These are phyloP conservation scores for Lagerstroemia speciosa DNA, from an alignment of 345 rosid genomes.

Conservation along the genomic window DNA sequence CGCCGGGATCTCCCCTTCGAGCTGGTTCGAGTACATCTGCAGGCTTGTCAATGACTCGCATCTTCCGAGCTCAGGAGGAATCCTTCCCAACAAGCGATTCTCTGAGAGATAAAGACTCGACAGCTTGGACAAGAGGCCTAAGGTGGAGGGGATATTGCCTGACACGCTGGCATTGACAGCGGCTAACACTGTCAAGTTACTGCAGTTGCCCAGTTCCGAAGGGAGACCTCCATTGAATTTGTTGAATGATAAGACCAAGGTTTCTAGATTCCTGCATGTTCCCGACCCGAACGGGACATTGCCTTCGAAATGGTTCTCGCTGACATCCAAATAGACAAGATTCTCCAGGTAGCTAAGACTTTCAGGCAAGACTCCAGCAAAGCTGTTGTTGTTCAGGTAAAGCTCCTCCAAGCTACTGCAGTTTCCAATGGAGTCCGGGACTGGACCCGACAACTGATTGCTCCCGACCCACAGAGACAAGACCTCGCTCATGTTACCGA, in stretches of 20 bases:
- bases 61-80: slow-evolving; percentile 60
- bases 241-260: slow-evolving; percentile 53
- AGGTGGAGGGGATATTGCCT: slow-evolving; percentile 56
- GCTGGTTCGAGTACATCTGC: slow-evolving; percentile 40
- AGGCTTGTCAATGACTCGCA: slow-evolving; percentile 49
- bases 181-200: slow-evolving; percentile 32
- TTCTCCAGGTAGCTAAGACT: slow-evolving; percentile 44
- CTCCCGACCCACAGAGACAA: slow-evolving; percentile 22
- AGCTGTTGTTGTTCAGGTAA: slow-evolving; percentile 32
- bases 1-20: slow-evolving; percentile 55
- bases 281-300: slow-evolving; percentile 36
- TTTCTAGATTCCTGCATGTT: slow-evolving; percentile 34
- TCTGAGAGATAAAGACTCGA: slow-evolving; percentile 43
- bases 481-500: slow-evolving; percentile 39
- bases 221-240: slow-evolving; percentile 50
- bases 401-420: slow-evolving; percentile 40
- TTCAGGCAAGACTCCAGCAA: slow-evolving; percentile 49
- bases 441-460: slow-evolving; percentile 49
- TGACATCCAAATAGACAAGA: slow-evolving; percentile 35
- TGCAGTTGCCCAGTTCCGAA: slow-evolving; percentile 44
- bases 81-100: slow-evolving; percentile 55
- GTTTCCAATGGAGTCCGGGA: slow-evolving; percentile 59
- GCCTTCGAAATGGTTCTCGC: slow-evolving; percentile 39
- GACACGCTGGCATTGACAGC: slow-evolving; percentile 38
- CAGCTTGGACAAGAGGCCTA: slow-evolving; percentile 46